Conservation (phyloP, 441 rosid genomes). For the Flueggea neowawraea region DNA sequence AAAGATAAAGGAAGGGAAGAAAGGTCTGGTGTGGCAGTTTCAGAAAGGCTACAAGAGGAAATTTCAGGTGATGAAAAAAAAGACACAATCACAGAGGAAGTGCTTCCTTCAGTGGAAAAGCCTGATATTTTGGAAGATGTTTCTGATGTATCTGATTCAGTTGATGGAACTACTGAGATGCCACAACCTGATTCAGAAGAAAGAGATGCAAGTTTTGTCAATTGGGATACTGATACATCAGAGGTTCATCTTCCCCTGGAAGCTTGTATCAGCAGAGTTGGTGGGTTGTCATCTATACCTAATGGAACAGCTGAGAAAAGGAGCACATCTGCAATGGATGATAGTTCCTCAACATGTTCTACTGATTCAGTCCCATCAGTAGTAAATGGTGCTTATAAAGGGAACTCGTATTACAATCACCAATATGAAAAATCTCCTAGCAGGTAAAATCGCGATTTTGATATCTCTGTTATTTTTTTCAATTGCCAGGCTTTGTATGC, state of each 20-base stretch:
- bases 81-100: slow-evolving; percentile 35
- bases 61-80: slow-evolving; percentile 37
- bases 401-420: slow-evolving; percentile 44
- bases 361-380: slow-evolving; percentile 86
- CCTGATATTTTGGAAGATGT: slow-evolving; percentile 59
- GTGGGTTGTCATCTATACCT: slow-evolving; percentile 52
- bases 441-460: slow-evolving; percentile 43
- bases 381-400: slow-evolving; percentile 60
- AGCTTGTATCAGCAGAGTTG: slow-evolving; percentile 51
- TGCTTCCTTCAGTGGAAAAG: slow-evolving; percentile 48
- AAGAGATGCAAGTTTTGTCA: slow-evolving; percentile 63
- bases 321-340: slow-evolving; percentile 61
- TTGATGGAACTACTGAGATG: slow-evolving; percentile 57
- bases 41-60: slow-evolving; percentile 44
- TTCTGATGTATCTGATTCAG: slow-evolving; percentile 74
- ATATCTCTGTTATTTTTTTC: background rate
- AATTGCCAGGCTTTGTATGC: slow-evolving; percentile 5
- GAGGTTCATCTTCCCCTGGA: slow-evolving; percentile 64
- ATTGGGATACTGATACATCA: slow-evolving; percentile 85
- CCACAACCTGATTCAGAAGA: slow-evolving; percentile 78
- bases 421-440: slow-evolving; percentile 52
- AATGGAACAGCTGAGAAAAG: slow-evolving; percentile 63
- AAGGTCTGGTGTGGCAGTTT: slow-evolving; percentile 26
- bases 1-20: slow-evolving; percentile 82
- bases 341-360: slow-evolving; percentile 97